Conservation (phyloP, 225 moss, liverwort and hornwort species). For the Pleurozium schreberi region DNA sequence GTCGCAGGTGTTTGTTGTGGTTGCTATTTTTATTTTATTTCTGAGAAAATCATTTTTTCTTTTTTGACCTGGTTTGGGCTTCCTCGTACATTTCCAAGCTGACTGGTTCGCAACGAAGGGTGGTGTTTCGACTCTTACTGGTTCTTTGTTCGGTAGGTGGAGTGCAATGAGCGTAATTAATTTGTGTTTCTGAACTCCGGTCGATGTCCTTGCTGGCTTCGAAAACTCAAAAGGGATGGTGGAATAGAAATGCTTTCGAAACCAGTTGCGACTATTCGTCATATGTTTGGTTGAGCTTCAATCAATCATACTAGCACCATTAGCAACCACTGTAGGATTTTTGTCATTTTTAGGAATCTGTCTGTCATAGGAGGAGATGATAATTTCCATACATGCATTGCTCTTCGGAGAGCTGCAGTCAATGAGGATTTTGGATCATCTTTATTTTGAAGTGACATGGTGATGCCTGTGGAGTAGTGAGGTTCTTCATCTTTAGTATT, state of each 20-base stretch:
- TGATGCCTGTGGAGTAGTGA: background rate
- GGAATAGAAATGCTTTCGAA: background rate
- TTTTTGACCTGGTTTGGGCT: background rate
- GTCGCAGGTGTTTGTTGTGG: background rate
- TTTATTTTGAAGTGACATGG: background rate
- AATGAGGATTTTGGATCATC: background rate
- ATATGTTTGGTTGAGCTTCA: background rate
- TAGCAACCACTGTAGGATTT: background rate
- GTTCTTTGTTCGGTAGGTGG: background rate
- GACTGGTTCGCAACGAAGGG: background rate
- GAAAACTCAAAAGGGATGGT: background rate
- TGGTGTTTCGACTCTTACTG: background rate
- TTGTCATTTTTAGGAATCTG: background rate
- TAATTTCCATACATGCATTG: background rate
- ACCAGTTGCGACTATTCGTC: background rate
- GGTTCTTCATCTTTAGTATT: background rate
- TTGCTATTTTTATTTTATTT: background rate
- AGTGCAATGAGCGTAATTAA: constrained; percentile 1
- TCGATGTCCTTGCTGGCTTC: background rate
- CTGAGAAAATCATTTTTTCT: background rate
- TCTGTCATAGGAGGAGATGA: background rate
- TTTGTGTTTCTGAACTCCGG: background rate
- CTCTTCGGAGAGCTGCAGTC: background rate
- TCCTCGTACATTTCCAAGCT: background rate
- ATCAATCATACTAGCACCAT: background rate